Conservation (phyloP, 2,329 filamentous ascomycete genomes). For the Emmonsiellopsis sp. region DNA sequence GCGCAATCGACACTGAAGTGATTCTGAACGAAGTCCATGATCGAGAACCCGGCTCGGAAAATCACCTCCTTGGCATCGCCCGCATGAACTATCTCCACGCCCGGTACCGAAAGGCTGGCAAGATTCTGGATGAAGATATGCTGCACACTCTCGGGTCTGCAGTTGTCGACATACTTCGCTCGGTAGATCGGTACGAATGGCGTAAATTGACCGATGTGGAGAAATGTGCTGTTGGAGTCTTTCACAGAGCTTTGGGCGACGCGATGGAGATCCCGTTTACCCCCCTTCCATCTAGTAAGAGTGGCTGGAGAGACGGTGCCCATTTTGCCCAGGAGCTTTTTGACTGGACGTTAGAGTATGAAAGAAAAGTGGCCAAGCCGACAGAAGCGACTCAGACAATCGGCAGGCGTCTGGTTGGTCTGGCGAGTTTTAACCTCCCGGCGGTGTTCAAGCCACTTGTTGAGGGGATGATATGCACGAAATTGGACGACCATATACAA, state of each 20-base stretch:
- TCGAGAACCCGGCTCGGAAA: slow-evolving; percentile 27
- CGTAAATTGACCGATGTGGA: slow-evolving; percentile 55
- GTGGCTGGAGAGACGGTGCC: slow-evolving; percentile 38
- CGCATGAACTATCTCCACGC: slow-evolving; percentile 53
- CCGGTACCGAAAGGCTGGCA: slow-evolving; percentile 43
- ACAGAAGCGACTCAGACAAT: slow-evolving; percentile 40
- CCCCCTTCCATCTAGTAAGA: slow-evolving; percentile 14
- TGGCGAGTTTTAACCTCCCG: slow-evolving; percentile 51
- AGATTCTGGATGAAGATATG: slow-evolving; percentile 49
- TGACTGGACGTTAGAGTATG: slow-evolving; percentile 48
- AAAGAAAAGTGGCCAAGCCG: slow-evolving; percentile 49
- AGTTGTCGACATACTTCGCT: slow-evolving; percentile 51
- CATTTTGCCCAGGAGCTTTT: slow-evolving; percentile 44
- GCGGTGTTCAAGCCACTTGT: slow-evolving; percentile 38
- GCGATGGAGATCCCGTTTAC: slow-evolving; percentile 51
- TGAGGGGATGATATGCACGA: slow-evolving; percentile 43
- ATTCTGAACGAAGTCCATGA: slow-evolving; percentile 35
- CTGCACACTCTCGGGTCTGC: slow-evolving; percentile 53
- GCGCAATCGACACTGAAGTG: slow-evolving; percentile 40
- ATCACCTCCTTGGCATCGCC: slow-evolving; percentile 40
- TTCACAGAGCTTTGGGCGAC: slow-evolving; percentile 56
- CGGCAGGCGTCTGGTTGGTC: slow-evolving; percentile 49
- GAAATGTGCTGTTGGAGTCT: slow-evolving; percentile 50
- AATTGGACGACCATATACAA: slow-evolving; percentile 59
- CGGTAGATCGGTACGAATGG: slow-evolving; percentile 58